Evolutionary conservation across 2,329 filamentous ascomycete species (phyloP), one percentile per base, ranked within the genome.

Genomic region (Pseudomassariella vexata): DNA sequence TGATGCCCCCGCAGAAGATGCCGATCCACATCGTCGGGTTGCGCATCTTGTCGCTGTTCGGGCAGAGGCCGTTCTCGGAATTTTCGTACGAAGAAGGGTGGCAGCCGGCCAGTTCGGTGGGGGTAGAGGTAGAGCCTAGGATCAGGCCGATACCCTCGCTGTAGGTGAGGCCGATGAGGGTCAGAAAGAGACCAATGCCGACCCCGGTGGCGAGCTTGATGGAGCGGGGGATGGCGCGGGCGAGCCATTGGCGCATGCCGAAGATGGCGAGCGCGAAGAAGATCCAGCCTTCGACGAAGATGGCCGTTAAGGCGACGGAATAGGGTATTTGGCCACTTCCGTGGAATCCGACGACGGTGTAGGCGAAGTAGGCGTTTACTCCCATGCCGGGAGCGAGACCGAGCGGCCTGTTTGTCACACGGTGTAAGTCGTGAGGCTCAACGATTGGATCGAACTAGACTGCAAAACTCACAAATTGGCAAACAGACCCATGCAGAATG

Each of bases 131-230:
- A n/a, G 71, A 73, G 27, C 85, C 85, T 6, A 81, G 79, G 24
- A 94, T 70, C 16, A 86, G 65, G 20, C 86, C 87, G 48, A 94
- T 88, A 45, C 87, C 87, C 45, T 88, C 83, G 45, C 74, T 79
- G 53, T 92, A 92, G 2, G 83, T 87, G 28, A 86, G 67, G 14
- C 82, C 82, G 40, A 86, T 85, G 29, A 86, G 63, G 14, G 82
- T 82, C 28, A 90, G 68, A 55, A 90, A 94, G 2, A 94, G 67
- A 15, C 87, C 87, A 42, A 94, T 94, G 38, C 87, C 87, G 32
- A 86, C 85, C 41, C 85, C 84, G 11, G 84, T 90, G 10, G 86
- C 86, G 34, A 92, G 76, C 60, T 94, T 94, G 62, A 94, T 89
- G 34, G 82, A 87, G 24, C 76, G 73, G 2, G 87, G 87, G 41